phyloP scores from a whole-genome alignment of 192 early-diverging fungal genomes.

The Allomyces macrogynus region DNA sequence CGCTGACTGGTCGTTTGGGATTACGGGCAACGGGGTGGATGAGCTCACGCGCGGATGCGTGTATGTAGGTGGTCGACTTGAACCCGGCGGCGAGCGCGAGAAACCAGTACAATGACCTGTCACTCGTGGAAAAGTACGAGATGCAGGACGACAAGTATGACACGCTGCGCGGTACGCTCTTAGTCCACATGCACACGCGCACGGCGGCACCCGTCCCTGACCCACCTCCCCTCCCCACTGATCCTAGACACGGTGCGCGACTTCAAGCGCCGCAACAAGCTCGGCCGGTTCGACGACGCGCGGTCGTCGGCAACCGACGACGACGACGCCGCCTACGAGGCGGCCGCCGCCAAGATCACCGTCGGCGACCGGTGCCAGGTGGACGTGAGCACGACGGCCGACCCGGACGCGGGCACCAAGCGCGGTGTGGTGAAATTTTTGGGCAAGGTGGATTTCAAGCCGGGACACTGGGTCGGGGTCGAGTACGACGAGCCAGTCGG shows the following conservation, averaged over 20 bases:
- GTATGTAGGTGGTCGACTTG: slow-evolving; percentile 39
- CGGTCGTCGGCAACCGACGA: slow-evolving; percentile 17
- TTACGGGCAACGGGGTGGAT: no score
- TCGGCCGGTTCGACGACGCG: slow-evolving; percentile 63
- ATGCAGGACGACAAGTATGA: slow-evolving; percentile 75
- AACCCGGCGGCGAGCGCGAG: slow-evolving; percentile 35
- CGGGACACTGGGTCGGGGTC: slow-evolving; percentile 82
- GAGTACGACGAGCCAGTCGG: slow-evolving; percentile 93
- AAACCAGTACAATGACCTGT: slow-evolving; percentile 67
- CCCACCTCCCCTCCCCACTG: slow-evolving; percentile 4
- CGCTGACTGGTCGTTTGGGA: neutral
- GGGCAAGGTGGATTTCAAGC: slow-evolving; percentile 49
- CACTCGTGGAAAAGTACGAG: slow-evolving; percentile 83
- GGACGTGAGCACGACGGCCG: slow-evolving; percentile 11
- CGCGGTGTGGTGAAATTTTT: slow-evolving; percentile 22
- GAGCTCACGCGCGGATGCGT: no score
- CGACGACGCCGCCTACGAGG: slow-evolving; percentile 22
- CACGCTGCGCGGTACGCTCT: slow-evolving; percentile 18
- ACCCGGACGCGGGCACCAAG: slow-evolving; percentile 9
- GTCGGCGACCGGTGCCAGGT: slow-evolving; percentile 74
- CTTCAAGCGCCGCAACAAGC: slow-evolving; percentile 71
- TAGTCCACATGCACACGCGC: no score
- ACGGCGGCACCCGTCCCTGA: no score
- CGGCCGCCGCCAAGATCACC: slow-evolving; percentile 40
- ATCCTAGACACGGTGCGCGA: slow-evolving; percentile 66